A percentile compares a stretch with the other conserved stretches of the same genome.
phyloP scores from a whole-genome alignment of 495 filamentous ascomycete species.

The Penicillium maclennaniae region DNA sequence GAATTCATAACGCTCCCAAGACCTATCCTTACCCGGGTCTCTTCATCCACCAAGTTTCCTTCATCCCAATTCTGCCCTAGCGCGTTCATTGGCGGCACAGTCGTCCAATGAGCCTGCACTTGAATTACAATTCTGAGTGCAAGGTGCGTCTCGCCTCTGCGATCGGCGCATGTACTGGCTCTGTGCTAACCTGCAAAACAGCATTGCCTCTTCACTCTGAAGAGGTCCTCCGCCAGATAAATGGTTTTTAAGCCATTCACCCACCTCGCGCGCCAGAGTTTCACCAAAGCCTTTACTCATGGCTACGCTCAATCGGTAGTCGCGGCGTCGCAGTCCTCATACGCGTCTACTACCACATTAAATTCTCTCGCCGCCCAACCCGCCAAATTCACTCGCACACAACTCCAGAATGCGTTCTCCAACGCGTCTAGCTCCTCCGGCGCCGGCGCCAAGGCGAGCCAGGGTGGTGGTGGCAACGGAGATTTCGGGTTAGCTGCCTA shows the following conservation, averaged over 20 bases:
- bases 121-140: slow-evolving; percentile 40
- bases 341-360: slow-evolving; percentile 68
- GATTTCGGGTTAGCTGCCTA: slow-evolving; percentile 73
- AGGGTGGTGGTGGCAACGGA: slow-evolving; percentile 40
- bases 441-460: slow-evolving; percentile 44
- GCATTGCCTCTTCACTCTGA: slow-evolving; percentile 49
- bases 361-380: slow-evolving; percentile 49
- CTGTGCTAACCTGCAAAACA: slow-evolving; percentile 6
- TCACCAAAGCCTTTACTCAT: slow-evolving; percentile 92
- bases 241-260: slow-evolving; percentile 80
- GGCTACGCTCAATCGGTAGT: slow-evolving; percentile 97
- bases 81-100: slow-evolving; percentile 58
- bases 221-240: slow-evolving; percentile 58
- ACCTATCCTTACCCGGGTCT: slow-evolving; percentile 3
- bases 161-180: background rate
- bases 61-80: slow-evolving; percentile 19
- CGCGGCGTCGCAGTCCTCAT: slow-evolving; percentile 78
- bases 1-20: background rate
- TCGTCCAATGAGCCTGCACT: slow-evolving; percentile 68
- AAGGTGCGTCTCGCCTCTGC: slow-evolving; percentile 35
- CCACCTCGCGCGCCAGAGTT: slow-evolving; percentile 94
- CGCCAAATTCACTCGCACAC: slow-evolving; percentile 57
- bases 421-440: slow-evolving; percentile 50
- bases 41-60: background rate
- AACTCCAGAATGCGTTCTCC: slow-evolving; percentile 70